Percentiles rank a stretch among this genome's conserved stretches.
These are phyloP conservation scores for Stenogyne calaminthoides DNA, from an alignment of 305 asterid species.

Conservation along the genomic window DNA sequence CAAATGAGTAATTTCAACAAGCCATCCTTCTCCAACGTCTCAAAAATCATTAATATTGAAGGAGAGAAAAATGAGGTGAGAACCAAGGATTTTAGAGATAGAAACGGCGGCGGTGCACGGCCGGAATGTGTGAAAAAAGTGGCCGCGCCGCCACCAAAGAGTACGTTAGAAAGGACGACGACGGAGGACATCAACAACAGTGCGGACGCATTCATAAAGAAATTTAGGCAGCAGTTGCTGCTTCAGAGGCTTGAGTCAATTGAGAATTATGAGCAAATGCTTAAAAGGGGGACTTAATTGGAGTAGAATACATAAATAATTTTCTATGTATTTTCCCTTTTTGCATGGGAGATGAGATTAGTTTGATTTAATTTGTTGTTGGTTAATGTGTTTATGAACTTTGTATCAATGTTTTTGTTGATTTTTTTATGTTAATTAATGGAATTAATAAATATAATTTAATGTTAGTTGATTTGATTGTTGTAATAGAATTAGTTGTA, in stretches of 20 bases:
- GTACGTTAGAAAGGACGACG: constrained; percentile 43
- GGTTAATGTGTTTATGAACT: not conserved
- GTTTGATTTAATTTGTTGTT: not conserved
- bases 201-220: constrained; percentile 75
- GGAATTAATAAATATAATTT: not conserved
- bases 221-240: constrained; percentile 59
- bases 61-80: constrained; percentile 23
- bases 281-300: constrained; percentile 61
- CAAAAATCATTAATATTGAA: constrained; percentile 5
- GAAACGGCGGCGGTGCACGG: constrained; percentile 13
- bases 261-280: constrained; percentile 76
- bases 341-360: not conserved
- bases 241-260: constrained; percentile 80
- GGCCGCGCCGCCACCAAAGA: constrained; percentile 32
- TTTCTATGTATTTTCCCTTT: not conserved
- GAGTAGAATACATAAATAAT: not conserved
- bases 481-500: not conserved
- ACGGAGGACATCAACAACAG: constrained; percentile 60
- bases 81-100: constrained; percentile 23
- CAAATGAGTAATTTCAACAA: constrained; percentile 30
- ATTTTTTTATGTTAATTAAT: not conserved
- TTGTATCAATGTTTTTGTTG: not conserved
- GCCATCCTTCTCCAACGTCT: constrained; percentile 17
- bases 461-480: not conserved
- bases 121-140: constrained; percentile 19